Conservation (phyloP, 345 rosid species). For the Nasturtium officinale region DNA sequence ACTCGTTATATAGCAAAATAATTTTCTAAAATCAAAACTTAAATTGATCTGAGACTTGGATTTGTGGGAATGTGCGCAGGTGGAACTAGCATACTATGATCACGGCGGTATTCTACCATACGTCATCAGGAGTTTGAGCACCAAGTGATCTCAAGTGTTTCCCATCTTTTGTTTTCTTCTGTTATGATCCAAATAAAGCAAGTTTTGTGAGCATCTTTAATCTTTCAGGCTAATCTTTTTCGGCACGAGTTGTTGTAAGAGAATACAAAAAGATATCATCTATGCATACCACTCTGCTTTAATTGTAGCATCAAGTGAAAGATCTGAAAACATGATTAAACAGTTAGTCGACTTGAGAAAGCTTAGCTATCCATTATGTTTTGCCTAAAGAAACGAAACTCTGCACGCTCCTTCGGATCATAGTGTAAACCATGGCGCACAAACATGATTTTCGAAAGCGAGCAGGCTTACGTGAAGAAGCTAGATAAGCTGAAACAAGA, state of each 20-base stretch:
- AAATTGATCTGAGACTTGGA: slow-evolving; percentile 14
- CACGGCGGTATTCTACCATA: slow-evolving; percentile 84
- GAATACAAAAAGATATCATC: background rate
- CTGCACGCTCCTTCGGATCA: background rate
- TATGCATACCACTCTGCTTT: background rate
- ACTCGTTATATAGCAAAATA: background rate
- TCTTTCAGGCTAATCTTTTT: slow-evolving; percentile 2
- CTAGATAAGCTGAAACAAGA: slow-evolving; percentile 25
- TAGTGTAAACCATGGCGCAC: background rate
- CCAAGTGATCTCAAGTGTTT: slow-evolving; percentile 40
- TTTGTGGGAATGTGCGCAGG: slow-evolving; percentile 46
- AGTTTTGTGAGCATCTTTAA: slow-evolving; percentile 29
- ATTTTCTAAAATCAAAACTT: background rate
- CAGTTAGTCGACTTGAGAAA: too few relatives aligned
- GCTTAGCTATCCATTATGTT: too few relatives aligned
- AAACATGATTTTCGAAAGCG: background rate
- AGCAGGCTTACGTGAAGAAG: slow-evolving; percentile 49
- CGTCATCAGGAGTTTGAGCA: slow-evolving; percentile 57
- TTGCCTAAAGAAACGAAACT: background rate
- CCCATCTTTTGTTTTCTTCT: slow-evolving; percentile 6
- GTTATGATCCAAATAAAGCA: slow-evolving; percentile 32
- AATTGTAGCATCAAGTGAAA: background rate
- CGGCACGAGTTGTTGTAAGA: slow-evolving; percentile 15
- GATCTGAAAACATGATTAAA: background rate
- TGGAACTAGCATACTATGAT: slow-evolving; percentile 71